These are phyloP conservation scores for Pythium myriotylum DNA, from an alignment of 352 stramenopile species.

Conservation along the genomic window DNA sequence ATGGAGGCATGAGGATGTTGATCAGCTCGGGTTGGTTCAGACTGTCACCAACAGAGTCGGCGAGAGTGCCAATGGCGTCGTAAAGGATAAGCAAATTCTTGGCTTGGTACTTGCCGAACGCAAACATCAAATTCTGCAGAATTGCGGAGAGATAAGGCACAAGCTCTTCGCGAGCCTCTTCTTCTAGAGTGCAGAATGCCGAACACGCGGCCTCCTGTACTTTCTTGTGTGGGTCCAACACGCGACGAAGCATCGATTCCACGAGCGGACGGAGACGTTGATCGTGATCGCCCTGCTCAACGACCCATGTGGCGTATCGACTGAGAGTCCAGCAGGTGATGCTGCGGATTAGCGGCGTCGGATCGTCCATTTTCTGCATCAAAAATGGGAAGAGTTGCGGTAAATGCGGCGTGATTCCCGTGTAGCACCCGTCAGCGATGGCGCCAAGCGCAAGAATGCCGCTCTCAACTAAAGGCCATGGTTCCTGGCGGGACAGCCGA, in stretches of 20 bases:
- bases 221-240: constrained; percentile 93
- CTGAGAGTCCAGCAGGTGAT: constrained; percentile 96
- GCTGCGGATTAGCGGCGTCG: constrained; percentile 89
- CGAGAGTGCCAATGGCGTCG: constrained; percentile 95
- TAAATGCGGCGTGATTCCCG: constrained; percentile 92
- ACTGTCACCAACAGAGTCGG: constrained; percentile 91
- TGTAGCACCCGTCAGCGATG: constrained; percentile 93
- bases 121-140: constrained; percentile 91
- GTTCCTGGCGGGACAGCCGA: constrained; percentile 87
- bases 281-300: constrained; percentile 91
- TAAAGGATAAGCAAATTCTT: constrained; percentile 96
- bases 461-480: constrained; percentile 95
- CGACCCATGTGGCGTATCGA: constrained; percentile 91
- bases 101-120: constrained; percentile 93
- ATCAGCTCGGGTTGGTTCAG: constrained; percentile 93
- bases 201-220: constrained; percentile 95
- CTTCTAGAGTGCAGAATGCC: constrained; percentile 94
- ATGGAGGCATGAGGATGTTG: constrained; percentile 91
- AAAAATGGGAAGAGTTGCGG: constrained; percentile 94
- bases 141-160: constrained; percentile 93
- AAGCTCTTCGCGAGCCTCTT: constrained; percentile 93
- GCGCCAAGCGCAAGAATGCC: constrained; percentile 95
- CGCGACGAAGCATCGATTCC: constrained; percentile 87
- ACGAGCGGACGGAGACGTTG: constrained; percentile 70
- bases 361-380: constrained; percentile 90